Percentiles rank a stretch among this genome's conserved stretches.
phyloP scores from a whole-genome alignment of 176 grass and related monocot genomes.

The Oryza australiensis region DNA sequence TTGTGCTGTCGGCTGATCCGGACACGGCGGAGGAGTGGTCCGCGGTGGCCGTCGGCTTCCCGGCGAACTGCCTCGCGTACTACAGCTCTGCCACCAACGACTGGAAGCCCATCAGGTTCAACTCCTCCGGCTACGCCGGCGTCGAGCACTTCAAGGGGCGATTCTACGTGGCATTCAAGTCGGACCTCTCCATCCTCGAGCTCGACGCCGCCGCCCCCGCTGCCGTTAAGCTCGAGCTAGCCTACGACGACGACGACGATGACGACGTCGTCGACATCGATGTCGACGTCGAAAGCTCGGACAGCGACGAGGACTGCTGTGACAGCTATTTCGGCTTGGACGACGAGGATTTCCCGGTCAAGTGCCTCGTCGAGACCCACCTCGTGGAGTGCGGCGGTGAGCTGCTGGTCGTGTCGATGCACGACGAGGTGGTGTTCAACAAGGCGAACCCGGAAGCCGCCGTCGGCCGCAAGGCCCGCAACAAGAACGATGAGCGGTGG shows the following conservation, averaged over 20 bases:
- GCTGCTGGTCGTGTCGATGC: slow-evolving; percentile 40
- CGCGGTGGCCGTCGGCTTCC: slow-evolving; percentile 47
- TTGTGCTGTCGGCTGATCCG: slow-evolving; percentile 45
- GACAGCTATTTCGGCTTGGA: neutral
- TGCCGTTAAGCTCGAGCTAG: slow-evolving; percentile 5
- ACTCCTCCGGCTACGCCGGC: slow-evolving; percentile 39
- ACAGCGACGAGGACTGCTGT: neutral
- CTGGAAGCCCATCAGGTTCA: slow-evolving; percentile 37
- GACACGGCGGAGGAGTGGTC: slow-evolving; percentile 22
- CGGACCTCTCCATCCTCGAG: slow-evolving; percentile 20
- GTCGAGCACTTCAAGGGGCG: slow-evolving; percentile 38
- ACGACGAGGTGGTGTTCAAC: slow-evolving; percentile 23
- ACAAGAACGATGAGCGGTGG: neutral
- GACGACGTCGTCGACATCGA: neutral
- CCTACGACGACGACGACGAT: neutral
- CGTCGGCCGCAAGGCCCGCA: neutral
- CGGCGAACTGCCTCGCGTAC: slow-evolving; percentile 38
- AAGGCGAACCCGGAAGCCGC: neutral
- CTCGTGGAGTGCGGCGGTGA: slow-evolving; percentile 42
- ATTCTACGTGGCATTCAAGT: slow-evolving; percentile 51
- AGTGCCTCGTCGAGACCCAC: slow-evolving; percentile 36
- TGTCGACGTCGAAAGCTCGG: too few relatives aligned
- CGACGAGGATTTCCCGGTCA: neutral
- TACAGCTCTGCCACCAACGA: slow-evolving; percentile 35
- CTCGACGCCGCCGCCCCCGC: neutral